phyloP scores from a whole-genome alignment of 495 filamentous ascomycete species.

The Acidomyces sp. region DNA sequence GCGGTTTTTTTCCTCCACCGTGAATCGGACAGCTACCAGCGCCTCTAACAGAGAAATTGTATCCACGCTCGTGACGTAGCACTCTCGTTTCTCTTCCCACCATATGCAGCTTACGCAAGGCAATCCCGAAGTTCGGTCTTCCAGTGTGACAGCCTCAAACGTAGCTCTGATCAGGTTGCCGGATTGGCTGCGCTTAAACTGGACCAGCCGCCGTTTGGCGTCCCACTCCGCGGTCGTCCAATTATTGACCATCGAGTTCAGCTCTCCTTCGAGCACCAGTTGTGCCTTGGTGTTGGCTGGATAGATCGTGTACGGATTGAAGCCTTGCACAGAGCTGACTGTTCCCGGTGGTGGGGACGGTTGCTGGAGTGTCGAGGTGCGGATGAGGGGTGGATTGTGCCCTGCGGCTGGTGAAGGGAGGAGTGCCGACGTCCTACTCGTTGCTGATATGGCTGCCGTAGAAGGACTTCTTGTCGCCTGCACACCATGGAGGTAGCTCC shows the following conservation, averaged over 20 bases:
- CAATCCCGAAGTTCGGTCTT: constrained; percentile 25
- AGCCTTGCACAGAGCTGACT: constrained; percentile 32
- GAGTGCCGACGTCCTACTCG: constrained; percentile 26
- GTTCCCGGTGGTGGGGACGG: constrained; percentile 29
- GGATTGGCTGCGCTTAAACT: constrained; percentile 64
- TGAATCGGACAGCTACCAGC: constrained; percentile 69
- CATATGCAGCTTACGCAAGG: constrained; percentile 42
- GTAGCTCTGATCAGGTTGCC: constrained; percentile 30
- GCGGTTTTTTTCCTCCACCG: constrained; percentile 93
- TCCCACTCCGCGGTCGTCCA: constrained; percentile 74
- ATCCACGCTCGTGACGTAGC: constrained; percentile 90
- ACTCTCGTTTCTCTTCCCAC: constrained; percentile 83
- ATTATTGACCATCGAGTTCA: constrained; percentile 60
- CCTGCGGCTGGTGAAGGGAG: constrained; percentile 33
- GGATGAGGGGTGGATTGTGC: constrained; percentile 55
- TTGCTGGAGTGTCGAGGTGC: constrained; percentile 67
- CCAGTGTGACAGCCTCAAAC: constrained; percentile 28
- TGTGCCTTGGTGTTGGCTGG: constrained; percentile 61
- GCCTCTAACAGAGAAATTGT: constrained; percentile 88
- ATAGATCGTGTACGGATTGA: constrained; percentile 75
- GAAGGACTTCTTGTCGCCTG: constrained; percentile 26
- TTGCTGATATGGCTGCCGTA: constrained; percentile 26
- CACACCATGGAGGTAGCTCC: constrained; percentile 31
- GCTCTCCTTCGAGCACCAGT: constrained; percentile 71
- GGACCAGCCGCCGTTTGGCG: constrained; percentile 65